Conservation (phyloP, 2,329 filamentous ascomycete species). For the Cladosporium sp. region DNA sequence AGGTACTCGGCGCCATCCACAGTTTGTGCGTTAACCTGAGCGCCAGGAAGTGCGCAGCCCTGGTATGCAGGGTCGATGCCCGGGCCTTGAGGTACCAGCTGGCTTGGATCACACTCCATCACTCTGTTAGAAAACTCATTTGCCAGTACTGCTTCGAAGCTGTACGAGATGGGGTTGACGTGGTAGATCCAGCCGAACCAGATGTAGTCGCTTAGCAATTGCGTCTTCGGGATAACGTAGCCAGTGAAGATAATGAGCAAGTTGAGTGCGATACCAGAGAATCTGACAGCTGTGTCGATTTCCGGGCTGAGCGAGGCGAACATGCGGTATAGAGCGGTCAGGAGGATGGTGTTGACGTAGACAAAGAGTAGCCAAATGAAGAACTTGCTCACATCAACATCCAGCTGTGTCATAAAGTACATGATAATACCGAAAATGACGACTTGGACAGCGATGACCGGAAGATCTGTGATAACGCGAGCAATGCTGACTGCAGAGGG, state of each 20-base stretch:
- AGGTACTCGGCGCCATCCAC: conserved; percentile 55
- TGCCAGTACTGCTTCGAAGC: conserved; percentile 62
- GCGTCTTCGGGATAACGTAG: conserved; percentile 63
- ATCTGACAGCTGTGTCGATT: conserved; percentile 62
- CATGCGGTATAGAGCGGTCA: conserved; percentile 62
- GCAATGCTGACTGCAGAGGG: conserved; percentile 61
- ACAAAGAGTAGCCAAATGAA: conserved; percentile 63
- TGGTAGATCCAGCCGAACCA: conserved; percentile 62
- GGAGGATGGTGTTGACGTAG: conserved; percentile 57
- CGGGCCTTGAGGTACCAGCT: conserved; percentile 58
- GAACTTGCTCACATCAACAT: conserved; percentile 57
- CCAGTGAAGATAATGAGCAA: conserved; percentile 60
- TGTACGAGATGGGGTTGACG: conserved; percentile 51
- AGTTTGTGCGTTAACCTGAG: conserved; percentile 44
- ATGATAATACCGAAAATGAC: conserved; percentile 58
- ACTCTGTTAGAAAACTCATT: conserved; percentile 58
- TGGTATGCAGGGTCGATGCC: conserved; percentile 52
- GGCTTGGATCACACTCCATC: conserved; percentile 55
- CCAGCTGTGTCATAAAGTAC: conserved; percentile 61
- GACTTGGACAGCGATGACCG: conserved; percentile 55
- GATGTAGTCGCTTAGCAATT: conserved; percentile 54
- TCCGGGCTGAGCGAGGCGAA: conserved; percentile 59
- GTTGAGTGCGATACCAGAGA: conserved; percentile 59
- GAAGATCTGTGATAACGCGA: conserved; percentile 59
- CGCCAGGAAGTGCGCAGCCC: conserved; percentile 59